phyloP scores from a whole-genome alignment of 768 basidiomycete species.

The Amyloporia xantha region DNA sequence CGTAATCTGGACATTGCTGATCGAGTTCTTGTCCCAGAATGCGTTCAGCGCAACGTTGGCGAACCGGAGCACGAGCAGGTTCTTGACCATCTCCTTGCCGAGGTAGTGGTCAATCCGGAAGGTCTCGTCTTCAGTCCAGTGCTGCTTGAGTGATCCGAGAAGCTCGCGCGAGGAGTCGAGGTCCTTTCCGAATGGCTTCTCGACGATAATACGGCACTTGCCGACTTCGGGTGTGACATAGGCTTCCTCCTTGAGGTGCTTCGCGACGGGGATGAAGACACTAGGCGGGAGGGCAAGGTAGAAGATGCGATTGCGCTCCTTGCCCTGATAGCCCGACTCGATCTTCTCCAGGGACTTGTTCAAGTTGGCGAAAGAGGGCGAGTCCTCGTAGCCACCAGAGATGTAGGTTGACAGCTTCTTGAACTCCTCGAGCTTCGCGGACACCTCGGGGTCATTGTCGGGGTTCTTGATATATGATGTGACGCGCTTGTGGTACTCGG shows the following conservation, averaged over 20 bases:
- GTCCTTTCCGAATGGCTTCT: conserved; percentile 98
- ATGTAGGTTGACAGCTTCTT: conserved; percentile 76
- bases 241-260: conserved; percentile 75
- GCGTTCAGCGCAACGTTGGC: conserved; percentile 88
- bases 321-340: conserved; percentile 61
- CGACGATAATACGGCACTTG: conserved; percentile 88
- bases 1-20: conserved; percentile 96
- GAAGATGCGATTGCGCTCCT: conserved; percentile 78
- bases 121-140: conserved; percentile 96
- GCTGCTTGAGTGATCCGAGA: conserved; percentile 68
- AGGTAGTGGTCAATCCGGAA: conserved; percentile 99
- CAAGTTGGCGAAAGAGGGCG: conserved; percentile 68
- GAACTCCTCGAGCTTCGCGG: conserved; percentile 73
- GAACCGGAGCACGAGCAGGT: conserved; percentile 90
- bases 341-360: conserved; percentile 71
- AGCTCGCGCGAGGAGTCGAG: conserved; percentile 77
- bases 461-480: conserved; percentile 82
- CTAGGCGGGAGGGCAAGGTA: conserved; percentile 97
- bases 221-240: conserved; percentile 57
- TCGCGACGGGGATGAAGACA: conserved; percentile 88
- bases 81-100: conserved; percentile 99
- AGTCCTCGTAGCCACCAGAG: conserved; percentile 84
- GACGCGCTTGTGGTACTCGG: conserved; percentile 79
- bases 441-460: conserved; percentile 51
- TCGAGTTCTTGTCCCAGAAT: conserved; percentile 92